Percentiles rank a stretch among this genome's conserved stretches.
Evolutionary conservation across 345 rosid species (phyloP).

Genomic region (Aquilaria malaccensis): DNA sequence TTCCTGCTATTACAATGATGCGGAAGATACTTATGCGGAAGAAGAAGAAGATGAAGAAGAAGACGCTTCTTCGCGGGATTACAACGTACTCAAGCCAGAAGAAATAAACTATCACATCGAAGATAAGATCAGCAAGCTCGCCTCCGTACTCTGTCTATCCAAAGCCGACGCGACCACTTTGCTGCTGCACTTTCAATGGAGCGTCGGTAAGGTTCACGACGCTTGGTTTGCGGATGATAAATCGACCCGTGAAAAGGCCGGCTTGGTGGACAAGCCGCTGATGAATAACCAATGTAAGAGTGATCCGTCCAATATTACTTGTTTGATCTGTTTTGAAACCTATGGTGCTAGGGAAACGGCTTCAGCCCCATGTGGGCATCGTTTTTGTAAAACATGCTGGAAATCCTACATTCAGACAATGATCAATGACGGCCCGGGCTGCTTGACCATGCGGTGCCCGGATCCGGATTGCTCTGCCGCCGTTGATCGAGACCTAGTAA

Average conservation of each 20-base stretch:
- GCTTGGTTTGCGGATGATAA: slow-evolving; percentile 3
- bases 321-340: slow-evolving; percentile 26
- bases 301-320: background rate
- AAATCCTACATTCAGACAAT: slow-evolving; percentile 15
- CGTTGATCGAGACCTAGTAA: slow-evolving; percentile 17
- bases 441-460: slow-evolving; percentile 29
- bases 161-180: background rate
- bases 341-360: background rate
- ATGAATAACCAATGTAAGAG: background rate
- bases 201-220: background rate
- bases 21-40: too few species aligned
- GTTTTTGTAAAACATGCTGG: slow-evolving; percentile 27
- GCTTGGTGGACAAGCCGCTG: slow-evolving; percentile 4
- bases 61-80: background rate
- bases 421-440: slow-evolving; percentile 24
- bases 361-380: slow-evolving; percentile 28
- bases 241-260: slow-evolving; percentile 10
- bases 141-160: background rate
- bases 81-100: background rate
- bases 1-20: too few species aligned
- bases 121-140: background rate
- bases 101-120: background rate
- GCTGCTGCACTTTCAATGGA: slow-evolving; percentile 3
- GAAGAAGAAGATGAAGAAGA: too few species aligned
- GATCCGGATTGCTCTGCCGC: slow-evolving; percentile 17